Conservation (phyloP, 306 rosid genomes). For the Dicorynia guianensis region DNA sequence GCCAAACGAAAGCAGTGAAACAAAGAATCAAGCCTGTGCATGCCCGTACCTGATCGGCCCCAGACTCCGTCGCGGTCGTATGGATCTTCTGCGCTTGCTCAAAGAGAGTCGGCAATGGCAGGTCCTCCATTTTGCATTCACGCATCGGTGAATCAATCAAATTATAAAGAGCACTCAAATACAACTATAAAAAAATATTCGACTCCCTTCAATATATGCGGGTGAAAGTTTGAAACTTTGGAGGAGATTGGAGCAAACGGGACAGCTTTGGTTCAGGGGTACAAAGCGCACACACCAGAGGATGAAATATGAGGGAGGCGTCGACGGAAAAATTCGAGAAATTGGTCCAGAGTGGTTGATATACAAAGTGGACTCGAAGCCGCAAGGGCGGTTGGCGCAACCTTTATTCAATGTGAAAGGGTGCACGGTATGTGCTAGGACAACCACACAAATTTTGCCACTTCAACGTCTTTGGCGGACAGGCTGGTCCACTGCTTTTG, state of each 20-base stretch:
- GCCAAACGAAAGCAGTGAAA: not conserved
- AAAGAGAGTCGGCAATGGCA: conserved; percentile 78
- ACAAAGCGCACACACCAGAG: not conserved
- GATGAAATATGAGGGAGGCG: not conserved
- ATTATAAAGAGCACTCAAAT: not conserved
- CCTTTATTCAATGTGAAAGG: not conserved
- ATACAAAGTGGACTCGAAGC: not conserved
- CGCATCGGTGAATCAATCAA: conserved; percentile 35
- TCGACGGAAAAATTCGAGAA: not conserved
- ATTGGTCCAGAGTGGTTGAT: conserved; percentile 3
- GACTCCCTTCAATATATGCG: not conserved
- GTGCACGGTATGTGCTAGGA: not conserved
- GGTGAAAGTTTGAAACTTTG: not conserved
- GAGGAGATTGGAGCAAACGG: not conserved
- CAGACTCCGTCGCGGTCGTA: conserved; percentile 67
- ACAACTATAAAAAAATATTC: not conserved
- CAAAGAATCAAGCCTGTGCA: not conserved
- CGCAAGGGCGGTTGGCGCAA: not conserved
- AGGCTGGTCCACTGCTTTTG: too few relatives aligned
- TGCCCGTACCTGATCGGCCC: conserved; percentile 67
- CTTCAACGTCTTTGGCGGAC: not conserved
- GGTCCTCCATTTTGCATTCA: conserved; percentile 63
- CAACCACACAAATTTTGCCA: not conserved
- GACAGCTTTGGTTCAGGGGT: not conserved
- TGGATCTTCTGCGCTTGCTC: conserved; percentile 91